A percentile compares a stretch with the other conserved stretches of the same genome.
phyloP scores from a whole-genome alignment of 1,284 basidiomycete genomes.

The Rhodofomes roseus region DNA sequence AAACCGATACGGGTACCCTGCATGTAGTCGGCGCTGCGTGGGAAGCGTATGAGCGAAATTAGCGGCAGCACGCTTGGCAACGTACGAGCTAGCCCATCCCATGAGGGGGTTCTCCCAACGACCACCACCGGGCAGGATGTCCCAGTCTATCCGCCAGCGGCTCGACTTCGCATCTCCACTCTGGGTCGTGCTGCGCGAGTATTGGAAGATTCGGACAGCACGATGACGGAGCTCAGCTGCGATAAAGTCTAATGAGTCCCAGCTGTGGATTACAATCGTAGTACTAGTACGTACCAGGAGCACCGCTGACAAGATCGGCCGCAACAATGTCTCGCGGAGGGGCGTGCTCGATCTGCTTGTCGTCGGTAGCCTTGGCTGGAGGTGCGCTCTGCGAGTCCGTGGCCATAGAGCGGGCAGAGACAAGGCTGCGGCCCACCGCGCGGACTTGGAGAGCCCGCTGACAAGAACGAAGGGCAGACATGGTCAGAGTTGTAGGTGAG shows the following conservation, averaged over 20 bases:
- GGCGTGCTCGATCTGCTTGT: constrained; percentile 33
- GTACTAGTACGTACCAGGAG: constrained; percentile 57
- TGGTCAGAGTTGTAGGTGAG: constrained; percentile 18
- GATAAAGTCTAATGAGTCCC: background rate
- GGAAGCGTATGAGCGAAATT: background rate
- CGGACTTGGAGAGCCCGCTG: constrained; percentile 27
- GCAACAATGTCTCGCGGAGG: constrained; percentile 55
- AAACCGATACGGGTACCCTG: constrained; percentile 90
- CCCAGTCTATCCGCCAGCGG: constrained; percentile 95
- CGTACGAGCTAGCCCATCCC: constrained; percentile 93
- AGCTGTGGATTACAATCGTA: background rate
- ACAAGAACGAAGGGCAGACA: constrained; percentile 42
- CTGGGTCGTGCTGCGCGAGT: constrained; percentile 94
- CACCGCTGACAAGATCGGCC: constrained; percentile 77
- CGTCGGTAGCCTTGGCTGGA: constrained; percentile 17
- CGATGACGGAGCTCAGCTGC: constrained; percentile 86
- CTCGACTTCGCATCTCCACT: constrained; percentile 85
- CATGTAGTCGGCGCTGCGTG: constrained; percentile 89
- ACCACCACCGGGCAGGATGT: constrained; percentile 83
- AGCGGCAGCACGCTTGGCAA: constrained; percentile 10
- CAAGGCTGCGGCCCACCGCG: constrained; percentile 18
- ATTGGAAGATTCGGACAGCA: constrained; percentile 89
- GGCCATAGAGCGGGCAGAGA: constrained; percentile 18
- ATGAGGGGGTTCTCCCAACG: constrained; percentile 99
- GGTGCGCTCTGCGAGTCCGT: constrained; percentile 17